Percentiles rank a stretch among this genome's conserved stretches.
Conservation (phyloP, 1,284 basidiomycete species). For the Thelephora terrestris region DNA sequence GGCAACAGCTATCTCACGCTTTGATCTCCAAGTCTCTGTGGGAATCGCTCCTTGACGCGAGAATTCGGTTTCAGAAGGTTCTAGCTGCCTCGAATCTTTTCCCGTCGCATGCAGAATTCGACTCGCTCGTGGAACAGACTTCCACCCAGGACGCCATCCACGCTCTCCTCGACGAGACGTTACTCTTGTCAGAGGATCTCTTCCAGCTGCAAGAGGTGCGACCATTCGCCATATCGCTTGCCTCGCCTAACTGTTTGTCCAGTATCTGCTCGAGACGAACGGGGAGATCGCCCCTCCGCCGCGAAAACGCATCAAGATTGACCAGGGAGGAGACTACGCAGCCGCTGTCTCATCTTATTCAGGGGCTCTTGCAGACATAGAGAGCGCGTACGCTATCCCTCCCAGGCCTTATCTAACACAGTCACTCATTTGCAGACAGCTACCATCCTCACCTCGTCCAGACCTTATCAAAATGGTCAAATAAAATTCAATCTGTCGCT, state of each 20-base stretch:
- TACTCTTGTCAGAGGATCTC: conserved; percentile 53
- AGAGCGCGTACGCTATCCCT: not conserved
- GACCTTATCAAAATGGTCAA: conserved; percentile 84
- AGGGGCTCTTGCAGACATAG: conserved; percentile 39
- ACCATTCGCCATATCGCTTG: not conserved
- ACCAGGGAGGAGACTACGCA: conserved; percentile 24
- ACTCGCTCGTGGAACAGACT: conserved; percentile 5
- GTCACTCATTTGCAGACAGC: conserved; percentile 21
- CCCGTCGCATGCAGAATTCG: conserved; percentile 19
- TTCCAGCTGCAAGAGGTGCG: conserved; percentile 57
- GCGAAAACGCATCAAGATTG: conserved; percentile 48
- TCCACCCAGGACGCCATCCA: conserved; percentile 27
- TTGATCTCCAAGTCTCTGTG: conserved; percentile 54
- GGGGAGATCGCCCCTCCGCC: conserved; percentile 40
- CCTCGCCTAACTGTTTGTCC: conserved; percentile 3
- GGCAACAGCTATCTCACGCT: not conserved
- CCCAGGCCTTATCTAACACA: not conserved
- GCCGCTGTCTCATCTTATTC: conserved; percentile 19
- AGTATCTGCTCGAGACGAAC: conserved; percentile 22
- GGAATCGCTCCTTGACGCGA: conserved; percentile 77
- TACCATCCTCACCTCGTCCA: conserved; percentile 63
- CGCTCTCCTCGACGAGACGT: conserved; percentile 49
- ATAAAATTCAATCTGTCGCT: conserved; percentile 86
- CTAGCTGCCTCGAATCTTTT: conserved; percentile 54
- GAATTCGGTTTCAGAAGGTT: conserved; percentile 85